These are phyloP conservation scores for Fusarium sp. DNA, from an alignment of 2,329 filamentous ascomycete species.

Conservation along the genomic window DNA sequence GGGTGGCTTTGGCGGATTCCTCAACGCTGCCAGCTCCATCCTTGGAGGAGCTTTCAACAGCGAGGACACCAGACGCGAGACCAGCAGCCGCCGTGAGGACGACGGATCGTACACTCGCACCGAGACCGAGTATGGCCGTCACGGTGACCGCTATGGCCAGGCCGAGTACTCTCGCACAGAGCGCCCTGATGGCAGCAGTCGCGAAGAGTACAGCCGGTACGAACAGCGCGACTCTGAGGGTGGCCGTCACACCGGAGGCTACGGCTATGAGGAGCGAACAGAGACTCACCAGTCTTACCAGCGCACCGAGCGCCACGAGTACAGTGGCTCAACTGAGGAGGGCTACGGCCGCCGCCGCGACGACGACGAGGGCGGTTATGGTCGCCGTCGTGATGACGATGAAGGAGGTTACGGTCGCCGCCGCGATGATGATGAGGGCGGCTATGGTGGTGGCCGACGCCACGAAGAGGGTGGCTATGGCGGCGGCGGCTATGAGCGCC, in stretches of 20 bases:
- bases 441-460: conserved; percentile 27
- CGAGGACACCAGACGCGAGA: conserved; percentile 66
- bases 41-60: conserved; percentile 71
- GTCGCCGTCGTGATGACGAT: not conserved
- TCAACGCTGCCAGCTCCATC: conserved; percentile 76
- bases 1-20: conserved; percentile 75
- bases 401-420: conserved; percentile 26
- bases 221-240: conserved; percentile 65
- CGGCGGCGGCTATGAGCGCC: conserved; percentile 38
- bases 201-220: conserved; percentile 71
- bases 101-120: conserved; percentile 73
- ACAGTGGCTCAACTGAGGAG: conserved; percentile 51
- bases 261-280: conserved; percentile 69
- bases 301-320: conserved; percentile 66
- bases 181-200: conserved; percentile 67
- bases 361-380: conserved; percentile 40
- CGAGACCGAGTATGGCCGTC: conserved; percentile 71
- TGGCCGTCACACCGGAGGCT: conserved; percentile 56
- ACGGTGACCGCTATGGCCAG: conserved; percentile 69
- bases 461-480: conserved; percentile 32
- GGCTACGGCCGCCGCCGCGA: conserved; percentile 43
- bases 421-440: conserved; percentile 35
- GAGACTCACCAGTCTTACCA: conserved; percentile 66
- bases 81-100: conserved; percentile 64
- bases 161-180: conserved; percentile 70